Percentiles rank a stretch among this genome's conserved stretches.
These are phyloP conservation scores for Rehmannia glutinosa DNA, from an alignment of 257 asterid species.

Conservation along the genomic window DNA sequence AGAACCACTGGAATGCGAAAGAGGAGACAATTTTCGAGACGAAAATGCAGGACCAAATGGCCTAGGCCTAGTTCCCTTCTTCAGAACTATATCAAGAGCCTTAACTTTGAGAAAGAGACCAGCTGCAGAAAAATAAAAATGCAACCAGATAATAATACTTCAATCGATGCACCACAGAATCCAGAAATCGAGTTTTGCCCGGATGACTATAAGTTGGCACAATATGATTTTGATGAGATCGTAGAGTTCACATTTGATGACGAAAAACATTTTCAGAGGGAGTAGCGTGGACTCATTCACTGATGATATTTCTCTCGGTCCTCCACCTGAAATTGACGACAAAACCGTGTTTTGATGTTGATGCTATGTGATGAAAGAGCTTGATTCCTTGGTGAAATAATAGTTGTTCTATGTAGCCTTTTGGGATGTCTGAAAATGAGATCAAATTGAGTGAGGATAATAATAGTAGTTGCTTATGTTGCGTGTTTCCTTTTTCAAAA, in stretches of 20 bases:
- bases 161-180: neutral
- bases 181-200: conserved; percentile 11
- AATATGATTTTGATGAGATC: conserved; percentile 22
- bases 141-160: conserved; percentile 1
- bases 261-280: conserved; percentile 19
- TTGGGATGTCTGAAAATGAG: neutral
- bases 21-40: conserved; percentile 64
- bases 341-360: conserved; percentile 25
- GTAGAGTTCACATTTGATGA: conserved; percentile 25
- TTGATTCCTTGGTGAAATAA: conserved; percentile 12
- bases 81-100: conserved; percentile 78
- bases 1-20: conserved; percentile 97
- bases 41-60: conserved; percentile 82
- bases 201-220: conserved; percentile 17
- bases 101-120: conserved; percentile 41
- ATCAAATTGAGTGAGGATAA: neutral
- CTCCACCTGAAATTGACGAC: conserved; percentile 13
- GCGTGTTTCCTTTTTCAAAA: too few relatives aligned
- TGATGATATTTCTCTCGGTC: conserved; percentile 18
- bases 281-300: conserved; percentile 25
- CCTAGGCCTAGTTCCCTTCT: conserved; percentile 71
- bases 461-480: neutral
- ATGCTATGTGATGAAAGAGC: conserved; percentile 31
- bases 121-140: conserved; percentile 13
- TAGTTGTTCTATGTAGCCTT: neutral